phyloP scores from a whole-genome alignment of 306 rosid species.

The Adenanthera pavonina region DNA sequence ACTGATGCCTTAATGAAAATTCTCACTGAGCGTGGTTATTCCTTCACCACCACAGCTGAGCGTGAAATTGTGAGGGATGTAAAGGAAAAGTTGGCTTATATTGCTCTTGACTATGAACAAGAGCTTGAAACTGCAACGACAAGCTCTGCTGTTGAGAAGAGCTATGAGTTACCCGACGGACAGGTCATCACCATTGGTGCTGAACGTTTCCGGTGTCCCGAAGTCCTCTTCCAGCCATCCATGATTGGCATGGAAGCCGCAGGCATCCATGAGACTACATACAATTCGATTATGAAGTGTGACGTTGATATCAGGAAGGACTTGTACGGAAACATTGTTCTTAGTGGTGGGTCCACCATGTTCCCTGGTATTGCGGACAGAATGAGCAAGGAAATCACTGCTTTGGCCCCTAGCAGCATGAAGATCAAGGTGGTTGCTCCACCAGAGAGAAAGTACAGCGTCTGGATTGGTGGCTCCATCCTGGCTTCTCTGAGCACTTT shows the following conservation, averaged over 20 bases:
- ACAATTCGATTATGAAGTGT: slow-evolving; percentile 90
- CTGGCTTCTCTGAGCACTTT: slow-evolving; percentile 89
- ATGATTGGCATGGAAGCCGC: slow-evolving; percentile 93
- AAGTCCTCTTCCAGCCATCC: slow-evolving; percentile 93
- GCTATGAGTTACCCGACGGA: slow-evolving; percentile 86
- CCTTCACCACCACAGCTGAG: slow-evolving; percentile 89
- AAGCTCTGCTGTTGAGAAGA: slow-evolving; percentile 82
- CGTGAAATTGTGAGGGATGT: slow-evolving; percentile 90
- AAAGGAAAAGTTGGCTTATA: slow-evolving; percentile 89
- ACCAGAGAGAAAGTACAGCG: slow-evolving; percentile 90
- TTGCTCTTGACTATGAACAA: slow-evolving; percentile 87
- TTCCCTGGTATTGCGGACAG: slow-evolving; percentile 89
- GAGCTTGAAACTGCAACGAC: slow-evolving; percentile 83
- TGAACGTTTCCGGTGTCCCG: slow-evolving; percentile 88
- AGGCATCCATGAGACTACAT: slow-evolving; percentile 85
- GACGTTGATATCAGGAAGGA: slow-evolving; percentile 89
- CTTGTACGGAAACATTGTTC: slow-evolving; percentile 85
- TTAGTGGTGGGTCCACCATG: slow-evolving; percentile 94
- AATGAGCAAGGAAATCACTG: slow-evolving; percentile 90
- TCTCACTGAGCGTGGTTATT: slow-evolving; percentile 86
- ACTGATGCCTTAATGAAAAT: slow-evolving; percentile 89
- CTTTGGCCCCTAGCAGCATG: slow-evolving; percentile 93
- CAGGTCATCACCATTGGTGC: slow-evolving; percentile 89
- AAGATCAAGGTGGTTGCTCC: slow-evolving; percentile 94
- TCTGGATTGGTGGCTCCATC: slow-evolving; percentile 95